Evolutionary conservation across 2,329 filamentous ascomycete genomes (phyloP), one percentile per base, ranked within the genome.

Genomic region (Gremmenia infestans): DNA sequence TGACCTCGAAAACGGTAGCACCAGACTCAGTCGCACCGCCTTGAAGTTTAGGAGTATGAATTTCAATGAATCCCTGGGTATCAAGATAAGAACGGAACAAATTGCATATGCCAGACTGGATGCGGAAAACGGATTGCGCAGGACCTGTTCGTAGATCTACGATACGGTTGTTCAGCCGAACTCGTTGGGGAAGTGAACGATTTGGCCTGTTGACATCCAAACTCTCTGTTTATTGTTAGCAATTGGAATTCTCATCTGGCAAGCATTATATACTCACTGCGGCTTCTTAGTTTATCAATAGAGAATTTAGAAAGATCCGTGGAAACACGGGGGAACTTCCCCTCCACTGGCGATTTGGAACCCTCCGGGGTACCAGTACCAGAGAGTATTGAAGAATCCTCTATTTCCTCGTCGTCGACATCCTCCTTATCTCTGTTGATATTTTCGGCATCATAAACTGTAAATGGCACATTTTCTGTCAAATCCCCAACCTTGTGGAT

Each of bases 1-100:
- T 89, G 49, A 96, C 83, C 70, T 89, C 86, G 78, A 97, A 97
- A 5, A 97, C 92, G 61, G 90, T 91, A 14, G 92, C 87, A 48
- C 92, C 92, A 48, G 89, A 96, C 72, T 97, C 92, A 0, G 92
- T 96, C 1, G 92, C 92, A 12, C 88, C 86, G 1, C 90, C 89
- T 75, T 96, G 91, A 45, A 97, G 77, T 74, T 96, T 97, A 2
- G 92, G 92, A 0, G 91, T 96, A 70, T 96, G 91, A 58, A 97
- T 96, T 72, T 97, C 92, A 57, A 96, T 87, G 70, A 97, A 97
- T 15, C 85, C 87, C 60, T 87, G 78, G 2, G 80, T 78, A 63
- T 93, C 88, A 0, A 97, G 80, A 2, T 87, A 84, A 9, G 80
- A 73, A 49, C 92, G 88, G 79, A 96, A 97, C 25, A 88, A 79